Base-by-base conservation (phyloP, 2,329 filamentous ascomycete genomes). In the Zasmidium cellare region DNA sequence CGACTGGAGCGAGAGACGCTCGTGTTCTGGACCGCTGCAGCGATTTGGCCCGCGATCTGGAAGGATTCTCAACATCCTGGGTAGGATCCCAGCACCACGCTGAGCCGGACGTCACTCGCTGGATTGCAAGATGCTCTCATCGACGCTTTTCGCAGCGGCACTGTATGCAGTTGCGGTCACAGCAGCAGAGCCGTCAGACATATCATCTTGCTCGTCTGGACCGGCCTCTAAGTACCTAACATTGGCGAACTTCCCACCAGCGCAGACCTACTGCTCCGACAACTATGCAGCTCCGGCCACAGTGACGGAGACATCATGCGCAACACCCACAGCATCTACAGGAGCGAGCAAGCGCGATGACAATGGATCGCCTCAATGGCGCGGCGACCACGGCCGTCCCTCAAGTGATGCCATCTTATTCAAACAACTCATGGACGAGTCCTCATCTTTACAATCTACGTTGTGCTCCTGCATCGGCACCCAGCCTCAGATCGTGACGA, bases 181-280 rank as follows among this genome's bases (percentile, higher is more conserved):
- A 41, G 28, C 51, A 28, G 16, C 52, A 16, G 45, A 46, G 9
- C 53, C 53, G 28, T 22, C 53, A 18, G 24, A 46, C 28, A 18
- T 31, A 5, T 41, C 53, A 14, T 38, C 53, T 2, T 62, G 59
- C 48, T 14, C 28, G 1, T 48, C 47, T 24, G 59, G 59, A 49
- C 41, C 49, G 19, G 18, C 56, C 3, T 47, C 47, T 3, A 25
- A 55, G 28, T 55, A 54, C 19, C 46, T 59, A 22, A 18, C 47
- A 22, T 56, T 62, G 14, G 38, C 56, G 9, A 16, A 54, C 47
- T 62, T 59, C 49, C 31, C 44, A n/a, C 57, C 59, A 46, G 59
- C 59, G 5, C 53, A 55, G 19, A 25, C 23, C 24, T 59, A 55
- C 57, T 62, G 59, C 41, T 47, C 50, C 18, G 46, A 46, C 25